Evolutionary conservation across 768 basidiomycete species (phyloP).

Genomic region (Stropharia rugosoannulata): DNA sequence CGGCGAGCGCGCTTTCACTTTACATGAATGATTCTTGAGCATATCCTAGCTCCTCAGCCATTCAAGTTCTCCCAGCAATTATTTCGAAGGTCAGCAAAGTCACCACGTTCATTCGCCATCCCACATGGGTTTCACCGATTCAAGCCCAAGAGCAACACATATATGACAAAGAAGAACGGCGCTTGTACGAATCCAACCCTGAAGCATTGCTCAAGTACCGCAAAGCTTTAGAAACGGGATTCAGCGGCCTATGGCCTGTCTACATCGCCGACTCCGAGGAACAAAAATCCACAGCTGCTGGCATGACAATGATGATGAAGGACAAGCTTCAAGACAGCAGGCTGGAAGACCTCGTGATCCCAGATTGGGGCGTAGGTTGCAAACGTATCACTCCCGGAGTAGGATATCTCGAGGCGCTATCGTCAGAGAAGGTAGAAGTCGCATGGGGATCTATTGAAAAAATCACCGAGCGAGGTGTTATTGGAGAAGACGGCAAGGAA

Average conservation of each 20-base stretch:
- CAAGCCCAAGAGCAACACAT: constrained; percentile 27
- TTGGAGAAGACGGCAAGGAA: constrained; percentile 27
- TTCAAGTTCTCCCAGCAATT: constrained; percentile 34
- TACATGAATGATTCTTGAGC: not conserved
- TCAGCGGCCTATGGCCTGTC: constrained; percentile 34
- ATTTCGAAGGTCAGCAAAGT: constrained; percentile 33
- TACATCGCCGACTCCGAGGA: constrained; percentile 29
- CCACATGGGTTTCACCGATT: constrained; percentile 30
- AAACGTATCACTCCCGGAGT: constrained; percentile 33
- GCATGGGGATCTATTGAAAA: constrained; percentile 27
- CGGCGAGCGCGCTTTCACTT: constrained; percentile 17
- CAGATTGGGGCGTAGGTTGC: constrained; percentile 33
- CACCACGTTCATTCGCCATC: constrained; percentile 30
- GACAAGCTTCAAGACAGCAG: constrained; percentile 38
- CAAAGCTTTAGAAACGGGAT: constrained; percentile 34
- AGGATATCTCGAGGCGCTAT: constrained; percentile 32
- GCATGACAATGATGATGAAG: constrained; percentile 36
- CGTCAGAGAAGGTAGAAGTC: constrained; percentile 29
- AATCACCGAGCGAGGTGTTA: constrained; percentile 27
- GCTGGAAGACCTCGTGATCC: constrained; percentile 40
- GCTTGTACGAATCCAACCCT: constrained; percentile 34
- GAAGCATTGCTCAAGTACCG: constrained; percentile 41
- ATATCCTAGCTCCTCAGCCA: constrained; percentile 26
- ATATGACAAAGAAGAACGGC: constrained; percentile 39
- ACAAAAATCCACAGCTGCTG: constrained; percentile 27